A percentile compares a stretch with the other conserved stretches of the same genome.
These are phyloP conservation scores for Myriosclerotinia curreyana DNA, from an alignment of 2,329 filamentous ascomycete species.

Conservation along the genomic window DNA sequence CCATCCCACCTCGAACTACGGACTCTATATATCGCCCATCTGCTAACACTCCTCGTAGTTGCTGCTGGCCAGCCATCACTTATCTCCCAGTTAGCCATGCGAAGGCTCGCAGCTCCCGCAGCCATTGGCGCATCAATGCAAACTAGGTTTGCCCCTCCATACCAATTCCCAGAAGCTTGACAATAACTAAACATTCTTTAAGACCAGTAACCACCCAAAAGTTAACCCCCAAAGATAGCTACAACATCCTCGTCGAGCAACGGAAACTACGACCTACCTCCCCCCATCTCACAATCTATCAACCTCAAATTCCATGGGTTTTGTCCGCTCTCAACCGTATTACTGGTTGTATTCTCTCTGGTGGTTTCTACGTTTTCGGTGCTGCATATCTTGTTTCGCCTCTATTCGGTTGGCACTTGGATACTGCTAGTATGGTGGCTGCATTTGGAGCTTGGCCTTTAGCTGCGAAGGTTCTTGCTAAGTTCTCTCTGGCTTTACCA, in stretches of 20 bases:
- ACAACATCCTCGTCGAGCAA: slow-evolving; percentile 63
- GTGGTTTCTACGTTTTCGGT: slow-evolving; percentile 64
- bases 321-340: slow-evolving; percentile 60
- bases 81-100: slow-evolving; percentile 42
- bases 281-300: slow-evolving; percentile 69
- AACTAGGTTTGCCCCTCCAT: slow-evolving; percentile 44
- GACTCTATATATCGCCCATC: slow-evolving; percentile 18
- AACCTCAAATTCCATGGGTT: slow-evolving; percentile 68
- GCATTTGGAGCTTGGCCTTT: slow-evolving; percentile 61
- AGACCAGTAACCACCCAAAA: slow-evolving; percentile 50
- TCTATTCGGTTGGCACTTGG: slow-evolving; percentile 64
- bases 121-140: slow-evolving; percentile 45
- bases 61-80: slow-evolving; percentile 46
- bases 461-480: slow-evolving; percentile 56
- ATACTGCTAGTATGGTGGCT: slow-evolving; percentile 60
- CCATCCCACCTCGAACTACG: slow-evolving; percentile 23
- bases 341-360: slow-evolving; percentile 59
- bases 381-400: slow-evolving; percentile 64
- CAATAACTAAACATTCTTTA: slow-evolving; percentile 25
- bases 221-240: slow-evolving; percentile 44
- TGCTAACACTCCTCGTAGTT: slow-evolving; percentile 37
- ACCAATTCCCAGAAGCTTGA: background rate
- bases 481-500: slow-evolving; percentile 57
- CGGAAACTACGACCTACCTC: slow-evolving; percentile 64
- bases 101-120: slow-evolving; percentile 43